Evolutionary conservation across 1,284 basidiomycete species (phyloP).

Genomic region (Hymenochaete sp.): DNA sequence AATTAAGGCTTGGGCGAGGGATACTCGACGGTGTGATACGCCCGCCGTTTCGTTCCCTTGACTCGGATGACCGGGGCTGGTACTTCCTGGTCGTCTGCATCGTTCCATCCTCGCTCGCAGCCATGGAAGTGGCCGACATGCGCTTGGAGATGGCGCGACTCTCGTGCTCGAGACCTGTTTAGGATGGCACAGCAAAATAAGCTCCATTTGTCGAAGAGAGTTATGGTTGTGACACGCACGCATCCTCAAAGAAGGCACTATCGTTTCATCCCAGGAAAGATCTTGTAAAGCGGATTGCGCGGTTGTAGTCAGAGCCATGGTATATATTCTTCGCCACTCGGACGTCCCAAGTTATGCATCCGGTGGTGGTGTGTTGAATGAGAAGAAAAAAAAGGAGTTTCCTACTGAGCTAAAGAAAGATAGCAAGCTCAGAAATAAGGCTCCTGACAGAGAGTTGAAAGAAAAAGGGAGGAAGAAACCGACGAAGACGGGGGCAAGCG

Average conservation of each 20-base stretch:
- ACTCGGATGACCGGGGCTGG: neutral
- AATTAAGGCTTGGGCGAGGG: conserved; percentile 38
- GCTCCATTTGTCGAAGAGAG: conserved; percentile 12
- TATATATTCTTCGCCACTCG: conserved; percentile 8
- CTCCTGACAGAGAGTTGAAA: neutral
- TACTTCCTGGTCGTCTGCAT: conserved; percentile 1
- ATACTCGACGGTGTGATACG: conserved; percentile 34
- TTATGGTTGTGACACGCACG: conserved; percentile 33
- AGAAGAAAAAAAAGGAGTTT: neutral
- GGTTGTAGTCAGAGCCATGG: conserved; percentile 18
- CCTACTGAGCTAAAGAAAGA: neutral
- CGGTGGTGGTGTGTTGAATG: conserved; percentile 8
- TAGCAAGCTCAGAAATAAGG: neutral
- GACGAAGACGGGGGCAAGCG: neutral
- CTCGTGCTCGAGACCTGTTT: conserved; percentile 61
- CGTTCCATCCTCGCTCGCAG: conserved; percentile 36
- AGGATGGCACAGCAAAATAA: conserved; percentile 14
- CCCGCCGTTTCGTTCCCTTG: conserved; percentile 2
- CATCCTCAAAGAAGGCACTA: conserved; percentile 62
- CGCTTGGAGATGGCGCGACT: conserved; percentile 62
- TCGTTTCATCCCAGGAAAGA: conserved; percentile 61
- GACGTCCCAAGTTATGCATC: neutral
- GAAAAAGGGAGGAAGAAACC: neutral
- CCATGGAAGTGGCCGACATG: conserved; percentile 62
- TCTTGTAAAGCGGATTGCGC: conserved; percentile 42